Conservation (phyloP, 495 filamentous ascomycete genomes). For the Podospora fimiseda region DNA sequence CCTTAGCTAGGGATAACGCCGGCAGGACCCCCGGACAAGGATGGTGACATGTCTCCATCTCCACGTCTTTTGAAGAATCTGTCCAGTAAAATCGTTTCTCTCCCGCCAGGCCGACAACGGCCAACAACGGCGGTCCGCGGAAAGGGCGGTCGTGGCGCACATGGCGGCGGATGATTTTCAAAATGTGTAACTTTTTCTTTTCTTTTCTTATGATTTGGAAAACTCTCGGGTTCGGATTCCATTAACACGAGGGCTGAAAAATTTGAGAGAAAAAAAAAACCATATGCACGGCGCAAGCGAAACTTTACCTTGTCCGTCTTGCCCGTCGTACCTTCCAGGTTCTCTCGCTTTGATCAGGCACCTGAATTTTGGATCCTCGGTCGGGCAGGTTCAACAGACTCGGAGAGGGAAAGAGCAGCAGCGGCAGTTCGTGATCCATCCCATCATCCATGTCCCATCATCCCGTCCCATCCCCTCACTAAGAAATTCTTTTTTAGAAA, state of each 20-base stretch:
- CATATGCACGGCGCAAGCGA: too few relatives aligned
- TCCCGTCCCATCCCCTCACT: slow-evolving; percentile 1
- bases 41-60: background rate
- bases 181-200: too few relatives aligned
- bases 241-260: background rate
- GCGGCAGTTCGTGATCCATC: background rate
- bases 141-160: background rate
- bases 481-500: slow-evolving; percentile 15
- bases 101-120: background rate
- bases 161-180: too few relatives aligned
- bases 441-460: background rate
- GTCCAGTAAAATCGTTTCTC: background rate
- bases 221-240: background rate
- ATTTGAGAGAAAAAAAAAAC: too few relatives aligned
- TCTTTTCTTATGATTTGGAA: background rate
- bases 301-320: too few relatives aligned
- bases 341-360: too few relatives aligned
- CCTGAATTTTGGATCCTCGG: too few relatives aligned
- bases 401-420: background rate
- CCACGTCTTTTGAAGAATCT: background rate
- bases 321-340: too few relatives aligned
- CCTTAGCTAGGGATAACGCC: background rate
- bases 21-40: background rate
- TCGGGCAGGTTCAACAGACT: too few relatives aligned
- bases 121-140: too few relatives aligned